phyloP scores from a whole-genome alignment of 2,329 filamentous ascomycete genomes.

The Pyricularia sp. region DNA sequence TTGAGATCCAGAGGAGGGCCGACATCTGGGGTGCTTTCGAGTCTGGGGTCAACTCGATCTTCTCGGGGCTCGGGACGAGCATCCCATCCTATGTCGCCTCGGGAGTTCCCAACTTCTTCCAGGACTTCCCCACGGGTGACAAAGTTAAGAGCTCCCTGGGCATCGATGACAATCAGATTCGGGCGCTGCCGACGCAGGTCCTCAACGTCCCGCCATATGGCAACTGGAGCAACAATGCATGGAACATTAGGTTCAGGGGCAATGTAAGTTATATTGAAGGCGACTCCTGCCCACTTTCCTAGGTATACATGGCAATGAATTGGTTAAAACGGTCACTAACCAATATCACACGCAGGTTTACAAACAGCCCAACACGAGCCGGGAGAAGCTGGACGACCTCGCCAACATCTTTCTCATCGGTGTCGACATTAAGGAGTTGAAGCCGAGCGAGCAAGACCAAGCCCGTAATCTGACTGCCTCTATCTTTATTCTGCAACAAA shows the following conservation, averaged over 20 bases:
- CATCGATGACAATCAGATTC: constrained; percentile 47
- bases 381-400: constrained; percentile 55
- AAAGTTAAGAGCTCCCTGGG: constrained; percentile 53
- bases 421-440: constrained; percentile 49
- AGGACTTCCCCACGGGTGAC: constrained; percentile 53
- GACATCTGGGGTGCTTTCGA: constrained; percentile 31
- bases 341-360: constrained; percentile 34
- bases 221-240: constrained; percentile 72
- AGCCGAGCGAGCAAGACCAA: constrained; percentile 49
- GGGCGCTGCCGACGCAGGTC: constrained; percentile 57
- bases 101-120: constrained; percentile 59
- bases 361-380: constrained; percentile 62
- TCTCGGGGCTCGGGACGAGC: constrained; percentile 41
- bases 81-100: constrained; percentile 52
- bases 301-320: too few relatives aligned
- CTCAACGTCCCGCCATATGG: constrained; percentile 62
- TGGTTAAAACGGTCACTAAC: background rate
- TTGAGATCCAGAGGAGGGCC: constrained; percentile 16
- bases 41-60: constrained; percentile 39
- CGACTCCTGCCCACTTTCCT: background rate
- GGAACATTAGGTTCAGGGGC: constrained; percentile 68
- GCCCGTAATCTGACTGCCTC: constrained; percentile 64
- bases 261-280: constrained; percentile 33
- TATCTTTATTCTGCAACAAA: constrained; percentile 70
- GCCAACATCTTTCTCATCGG: constrained; percentile 63